phyloP scores from a whole-genome alignment of 805 yeast genomes.

The Candida golubevii region DNA sequence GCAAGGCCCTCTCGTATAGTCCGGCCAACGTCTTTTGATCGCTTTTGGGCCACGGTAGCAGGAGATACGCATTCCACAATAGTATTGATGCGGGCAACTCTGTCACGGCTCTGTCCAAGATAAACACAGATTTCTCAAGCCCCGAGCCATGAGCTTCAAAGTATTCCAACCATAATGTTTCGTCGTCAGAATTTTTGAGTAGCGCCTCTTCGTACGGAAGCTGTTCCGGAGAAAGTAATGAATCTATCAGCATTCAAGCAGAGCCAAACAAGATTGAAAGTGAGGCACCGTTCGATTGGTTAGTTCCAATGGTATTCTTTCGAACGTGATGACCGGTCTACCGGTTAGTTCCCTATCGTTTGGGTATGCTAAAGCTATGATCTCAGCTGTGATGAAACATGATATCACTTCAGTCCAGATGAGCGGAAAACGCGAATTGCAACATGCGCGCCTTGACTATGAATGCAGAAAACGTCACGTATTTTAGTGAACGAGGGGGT shows the following conservation, averaged over 20 bases:
- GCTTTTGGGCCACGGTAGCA: conserved; percentile 10
- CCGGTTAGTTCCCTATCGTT: too few relatives aligned
- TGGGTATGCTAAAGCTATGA: too few relatives aligned
- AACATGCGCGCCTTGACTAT: too few relatives aligned
- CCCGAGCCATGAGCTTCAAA: conserved; percentile 7
- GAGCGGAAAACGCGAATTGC: too few relatives aligned
- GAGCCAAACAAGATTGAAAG: too few relatives aligned
- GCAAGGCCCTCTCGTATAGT: conserved; percentile 10
- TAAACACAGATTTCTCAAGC: conserved; percentile 7
- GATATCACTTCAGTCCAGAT: too few relatives aligned
- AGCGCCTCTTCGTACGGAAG: conserved; percentile 12
- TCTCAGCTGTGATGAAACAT: too few relatives aligned
- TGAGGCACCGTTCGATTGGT: too few relatives aligned
- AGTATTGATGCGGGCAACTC: conserved; percentile 14
- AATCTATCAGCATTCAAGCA: conserved; percentile 7
- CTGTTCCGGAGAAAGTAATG: conserved; percentile 8
- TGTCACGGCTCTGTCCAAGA: conserved; percentile 15
- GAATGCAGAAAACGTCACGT: too few relatives aligned
- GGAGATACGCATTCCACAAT: conserved; percentile 17
- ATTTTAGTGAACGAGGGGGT: too few relatives aligned
- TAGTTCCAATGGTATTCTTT: too few relatives aligned
- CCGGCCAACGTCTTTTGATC: background rate
- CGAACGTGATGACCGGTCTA: too few relatives aligned
- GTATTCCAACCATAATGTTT: conserved; percentile 17
- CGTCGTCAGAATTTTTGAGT: conserved; percentile 8